Evolutionary conservation across 2,329 filamentous ascomycete genomes (phyloP).

Genomic region (Penicillium expansum): DNA sequence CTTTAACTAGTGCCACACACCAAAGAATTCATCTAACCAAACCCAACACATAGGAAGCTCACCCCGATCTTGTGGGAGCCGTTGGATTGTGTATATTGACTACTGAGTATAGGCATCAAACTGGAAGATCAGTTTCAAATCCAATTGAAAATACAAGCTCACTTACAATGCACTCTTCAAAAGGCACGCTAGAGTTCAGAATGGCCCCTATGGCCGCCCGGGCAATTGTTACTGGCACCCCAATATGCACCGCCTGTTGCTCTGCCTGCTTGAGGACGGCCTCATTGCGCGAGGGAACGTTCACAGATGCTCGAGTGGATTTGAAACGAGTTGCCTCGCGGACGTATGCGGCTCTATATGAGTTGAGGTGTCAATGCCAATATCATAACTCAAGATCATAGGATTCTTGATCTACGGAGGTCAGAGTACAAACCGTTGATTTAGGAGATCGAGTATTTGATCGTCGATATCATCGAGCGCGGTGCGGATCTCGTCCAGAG

Average conservation of each 20-base stretch:
- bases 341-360: background rate
- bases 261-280: slow-evolving; percentile 3
- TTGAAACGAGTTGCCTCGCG: slow-evolving; percentile 4
- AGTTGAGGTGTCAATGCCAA: background rate
- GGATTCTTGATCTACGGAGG: background rate
- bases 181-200: slow-evolving; percentile 8
- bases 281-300: slow-evolving; percentile 1
- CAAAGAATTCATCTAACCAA: background rate
- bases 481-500: slow-evolving; percentile 3
- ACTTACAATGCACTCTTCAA: slow-evolving; percentile 10
- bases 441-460: background rate
- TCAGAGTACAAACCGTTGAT: background rate
- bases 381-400: no score
- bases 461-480: slow-evolving; percentile 3
- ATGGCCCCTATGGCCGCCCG: slow-evolving; percentile 7
- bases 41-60: background rate
- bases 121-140: background rate
- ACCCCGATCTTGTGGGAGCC: background rate
- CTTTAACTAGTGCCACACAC: background rate
- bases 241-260: background rate
- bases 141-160: background rate
- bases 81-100: background rate
- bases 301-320: slow-evolving; percentile 1
- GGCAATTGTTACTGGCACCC: slow-evolving; percentile 7
- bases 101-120: background rate